A percentile compares a stretch with the other conserved stretches of the same genome.
These are phyloP conservation scores for Saccharomycopsis fodiens DNA, from an alignment of 805 yeast species.

Conservation along the genomic window DNA sequence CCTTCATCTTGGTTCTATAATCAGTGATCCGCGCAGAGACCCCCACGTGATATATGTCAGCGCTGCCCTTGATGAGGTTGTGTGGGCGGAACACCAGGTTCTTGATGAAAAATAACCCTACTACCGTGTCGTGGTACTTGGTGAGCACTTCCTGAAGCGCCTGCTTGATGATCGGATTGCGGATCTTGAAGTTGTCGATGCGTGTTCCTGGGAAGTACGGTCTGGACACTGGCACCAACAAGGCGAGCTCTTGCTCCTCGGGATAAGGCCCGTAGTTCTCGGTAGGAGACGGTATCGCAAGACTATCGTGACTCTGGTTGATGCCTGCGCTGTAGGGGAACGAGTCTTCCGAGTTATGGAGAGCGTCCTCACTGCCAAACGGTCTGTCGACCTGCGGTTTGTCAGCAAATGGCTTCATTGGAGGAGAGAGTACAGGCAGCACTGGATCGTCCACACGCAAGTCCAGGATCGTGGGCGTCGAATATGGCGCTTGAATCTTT, in stretches of 20 bases:
- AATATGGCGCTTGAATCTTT: no score
- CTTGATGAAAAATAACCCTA: conserved; percentile 15
- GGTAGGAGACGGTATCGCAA: background rate
- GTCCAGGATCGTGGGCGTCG: no score
- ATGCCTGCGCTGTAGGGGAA: background rate
- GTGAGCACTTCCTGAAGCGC: conserved; percentile 14
- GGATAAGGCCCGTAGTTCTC: background rate
- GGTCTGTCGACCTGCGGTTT: background rate
- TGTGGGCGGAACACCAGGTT: conserved; percentile 3
- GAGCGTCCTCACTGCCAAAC: background rate
- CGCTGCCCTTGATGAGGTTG: conserved; percentile 5
- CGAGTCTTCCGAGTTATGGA: background rate
- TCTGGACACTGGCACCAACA: conserved; percentile 10
- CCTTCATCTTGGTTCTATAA: background rate
- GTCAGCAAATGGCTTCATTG: background rate
- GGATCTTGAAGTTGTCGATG: conserved; percentile 11
- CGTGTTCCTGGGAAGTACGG: conserved; percentile 15
- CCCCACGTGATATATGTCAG: conserved; percentile 15
- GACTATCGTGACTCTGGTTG: background rate
- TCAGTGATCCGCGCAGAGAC: conserved; percentile 13
- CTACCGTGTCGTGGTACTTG: background rate
- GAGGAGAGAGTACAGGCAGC: background rate
- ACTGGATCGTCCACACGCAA: no score
- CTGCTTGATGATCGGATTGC: conserved; percentile 16
- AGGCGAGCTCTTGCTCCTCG: conserved; percentile 2